Evolutionary conservation across 176 grass and related monocot genomes (phyloP).

Genomic region (Cenchrus americanus): DNA sequence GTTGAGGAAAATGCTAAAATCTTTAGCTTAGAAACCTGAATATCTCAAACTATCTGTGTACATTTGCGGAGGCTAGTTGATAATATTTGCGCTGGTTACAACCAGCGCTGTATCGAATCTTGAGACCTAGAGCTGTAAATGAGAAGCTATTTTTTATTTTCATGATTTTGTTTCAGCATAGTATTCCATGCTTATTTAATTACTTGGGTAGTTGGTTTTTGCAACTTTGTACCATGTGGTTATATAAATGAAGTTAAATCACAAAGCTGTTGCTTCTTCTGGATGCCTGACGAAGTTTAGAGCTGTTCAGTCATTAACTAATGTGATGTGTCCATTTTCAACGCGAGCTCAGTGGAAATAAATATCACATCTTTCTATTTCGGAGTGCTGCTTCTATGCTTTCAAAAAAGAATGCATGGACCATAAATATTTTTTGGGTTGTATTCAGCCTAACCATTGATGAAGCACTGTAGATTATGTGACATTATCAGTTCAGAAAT

Average conservation of each 20-base stretch:
- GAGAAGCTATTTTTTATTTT: slow-evolving; percentile 29
- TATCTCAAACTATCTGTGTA: slow-evolving; percentile 37
- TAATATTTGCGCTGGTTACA: slow-evolving; percentile 18
- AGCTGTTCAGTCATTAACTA: slow-evolving; percentile 16
- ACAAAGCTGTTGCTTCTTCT: slow-evolving; percentile 24
- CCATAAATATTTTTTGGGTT: slow-evolving; percentile 4
- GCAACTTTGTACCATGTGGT: neutral
- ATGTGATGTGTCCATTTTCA: slow-evolving; percentile 25
- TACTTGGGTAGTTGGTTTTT: too few species aligned
- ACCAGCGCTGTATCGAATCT: slow-evolving; percentile 22
- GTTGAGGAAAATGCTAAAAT: slow-evolving; percentile 43
- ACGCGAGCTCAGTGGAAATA: neutral
- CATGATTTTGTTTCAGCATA: slow-evolving; percentile 38
- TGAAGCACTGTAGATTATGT: neutral
- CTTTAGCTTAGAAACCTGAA: slow-evolving; percentile 37
- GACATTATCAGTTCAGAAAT: slow-evolving; percentile 9
- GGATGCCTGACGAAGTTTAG: neutral
- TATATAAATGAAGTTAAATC: neutral
- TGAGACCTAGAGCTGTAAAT: slow-evolving; percentile 44
- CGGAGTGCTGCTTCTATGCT: slow-evolving; percentile 24
- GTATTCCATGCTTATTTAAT: neutral
- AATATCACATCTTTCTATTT: neutral
- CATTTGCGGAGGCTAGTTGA: slow-evolving; percentile 42
- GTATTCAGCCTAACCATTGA: neutral
- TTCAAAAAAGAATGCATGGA: slow-evolving; percentile 17